phyloP scores from a whole-genome alignment of 169 alveolate species.

The Plasmodium gallinaceum region DNA sequence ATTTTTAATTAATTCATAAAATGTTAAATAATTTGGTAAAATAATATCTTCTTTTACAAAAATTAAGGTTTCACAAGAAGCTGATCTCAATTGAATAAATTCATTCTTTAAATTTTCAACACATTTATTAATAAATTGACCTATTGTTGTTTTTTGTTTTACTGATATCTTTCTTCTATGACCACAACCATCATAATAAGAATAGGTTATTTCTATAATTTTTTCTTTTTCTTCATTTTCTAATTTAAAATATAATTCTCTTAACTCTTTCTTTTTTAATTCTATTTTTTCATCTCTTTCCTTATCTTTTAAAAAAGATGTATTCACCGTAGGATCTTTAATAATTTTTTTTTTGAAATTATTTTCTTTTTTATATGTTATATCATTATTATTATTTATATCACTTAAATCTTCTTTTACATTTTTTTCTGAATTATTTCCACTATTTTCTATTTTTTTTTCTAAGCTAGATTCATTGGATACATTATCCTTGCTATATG shows the following conservation, averaged over 20 bases:
- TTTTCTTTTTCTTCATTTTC: constrained; percentile 75
- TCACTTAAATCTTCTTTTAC: not conserved
- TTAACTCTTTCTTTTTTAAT: constrained; percentile 63
- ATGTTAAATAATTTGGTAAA: constrained; percentile 76
- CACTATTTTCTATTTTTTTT: not conserved
- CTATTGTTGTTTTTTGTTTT: constrained; percentile 73
- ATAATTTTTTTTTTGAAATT: constrained; percentile 53
- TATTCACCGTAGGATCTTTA: constrained; percentile 75
- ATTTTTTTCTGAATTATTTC: not conserved
- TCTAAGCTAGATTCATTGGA: not conserved
- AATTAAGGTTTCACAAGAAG: constrained; percentile 75
- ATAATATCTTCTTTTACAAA: constrained; percentile 77
- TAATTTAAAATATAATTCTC: constrained; percentile 73
- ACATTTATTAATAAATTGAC: constrained; percentile 79
- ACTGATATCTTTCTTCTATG: constrained; percentile 76
- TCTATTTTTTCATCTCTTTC: constrained; percentile 75
- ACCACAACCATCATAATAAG: constrained; percentile 76
- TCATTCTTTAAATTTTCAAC: constrained; percentile 73
- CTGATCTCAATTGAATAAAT: constrained; percentile 73
- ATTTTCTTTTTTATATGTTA: not conserved
- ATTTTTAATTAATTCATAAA: constrained; percentile 75
- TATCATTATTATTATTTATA: constrained; percentile 9
- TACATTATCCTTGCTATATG: not conserved
- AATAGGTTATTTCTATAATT: constrained; percentile 68
- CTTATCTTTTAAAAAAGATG: constrained; percentile 72